Base-by-base conservation (phyloP, 805 yeast genomes). In the Myxozyma nipponensis region DNA sequence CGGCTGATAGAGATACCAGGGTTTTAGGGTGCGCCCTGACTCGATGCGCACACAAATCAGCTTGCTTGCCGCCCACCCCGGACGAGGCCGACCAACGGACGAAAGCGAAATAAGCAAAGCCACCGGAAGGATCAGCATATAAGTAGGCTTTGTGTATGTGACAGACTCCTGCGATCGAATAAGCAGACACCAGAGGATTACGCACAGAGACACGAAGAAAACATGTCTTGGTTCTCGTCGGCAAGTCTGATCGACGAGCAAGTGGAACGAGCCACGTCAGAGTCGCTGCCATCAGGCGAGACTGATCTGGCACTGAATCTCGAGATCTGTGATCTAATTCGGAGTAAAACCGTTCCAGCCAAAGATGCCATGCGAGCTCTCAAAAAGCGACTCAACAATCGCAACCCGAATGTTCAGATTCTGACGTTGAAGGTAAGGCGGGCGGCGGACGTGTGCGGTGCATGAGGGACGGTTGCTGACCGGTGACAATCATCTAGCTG, bases 211-310 rank as follows among this genome's bases (percentile, higher is more conserved):
- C 44, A 23, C 4, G 30, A 21, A 5, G 5, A 22, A 5, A 6
- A 23, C 21, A 17, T 9, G 35, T 54, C 58, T 25, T 54, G 58
- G 58, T 54, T 54, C 35, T 54, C 58, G 17, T 47, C 51, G 21
- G 38, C 40, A 15, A 52, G 58, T 18, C 30, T 23, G 37, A 46
- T 54, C 30, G 58, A 54, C 41, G 58, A 54, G 41, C 57, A 54
- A 38, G 80, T 90, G 35, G 78, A 76, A 47, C 79, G 77, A 56
- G 95, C 96, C 17, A 87, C 96, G 0, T 83, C 90, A 35, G 95
- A 88, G 66, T 72, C 86, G n/a, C 84, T 90, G 41, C 97, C 97
- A 3, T 81, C 84, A 63, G 97, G 97, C 1, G 96, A 90, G 62
- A 75, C 85, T 41, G 96, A 90, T 62, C 62, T 72, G 25, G 73